Conservation (phyloP, 305 asterid species). For the Rubia peregrina region DNA sequence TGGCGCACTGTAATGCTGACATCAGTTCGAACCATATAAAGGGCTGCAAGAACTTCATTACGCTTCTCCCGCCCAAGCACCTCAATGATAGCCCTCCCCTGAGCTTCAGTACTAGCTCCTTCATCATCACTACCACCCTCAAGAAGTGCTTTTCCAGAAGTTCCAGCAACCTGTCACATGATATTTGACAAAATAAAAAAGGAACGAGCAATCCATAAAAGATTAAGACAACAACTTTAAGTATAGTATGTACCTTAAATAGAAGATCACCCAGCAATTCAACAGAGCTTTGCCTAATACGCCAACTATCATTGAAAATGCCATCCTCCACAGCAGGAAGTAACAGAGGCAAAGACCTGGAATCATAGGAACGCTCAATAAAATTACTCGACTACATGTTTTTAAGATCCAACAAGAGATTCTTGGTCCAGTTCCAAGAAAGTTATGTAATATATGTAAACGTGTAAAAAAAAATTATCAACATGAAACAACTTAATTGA, state of each 20-base stretch:
- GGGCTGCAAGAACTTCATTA: conserved; percentile 97
- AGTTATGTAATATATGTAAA: not conserved
- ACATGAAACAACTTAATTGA: not conserved
- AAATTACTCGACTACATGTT: not conserved
- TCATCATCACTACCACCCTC: conserved; percentile 99
- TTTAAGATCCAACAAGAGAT: not conserved
- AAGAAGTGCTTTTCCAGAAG: conserved; percentile 99
- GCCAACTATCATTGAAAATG: conserved; percentile 97
- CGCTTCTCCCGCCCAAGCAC: conserved; percentile 97
- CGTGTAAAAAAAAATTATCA: not conserved
- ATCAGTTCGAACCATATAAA: conserved; percentile 97
- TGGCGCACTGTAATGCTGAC: conserved; percentile 95
- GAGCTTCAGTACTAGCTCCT: conserved; percentile 99
- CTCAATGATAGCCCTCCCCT: conserved; percentile 98
- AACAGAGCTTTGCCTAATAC: conserved; percentile 99
- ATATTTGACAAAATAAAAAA: not conserved
- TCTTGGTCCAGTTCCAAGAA: not conserved
- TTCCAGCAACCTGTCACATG: conserved; percentile 86
- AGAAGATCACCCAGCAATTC: conserved; percentile 96
- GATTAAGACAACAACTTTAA: conserved; percentile 10
- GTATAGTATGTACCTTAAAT: conserved; percentile 59
- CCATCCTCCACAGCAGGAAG: conserved; percentile 99
- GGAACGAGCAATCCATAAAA: not conserved
- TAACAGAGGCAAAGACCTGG: conserved; percentile 91
- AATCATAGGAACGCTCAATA: conserved; percentile 6